Percentiles rank a stretch among this genome's conserved stretches.
Evolutionary conservation across 1,139 yeast species (phyloP).

Genomic region (Debaryomyces coudertii): DNA sequence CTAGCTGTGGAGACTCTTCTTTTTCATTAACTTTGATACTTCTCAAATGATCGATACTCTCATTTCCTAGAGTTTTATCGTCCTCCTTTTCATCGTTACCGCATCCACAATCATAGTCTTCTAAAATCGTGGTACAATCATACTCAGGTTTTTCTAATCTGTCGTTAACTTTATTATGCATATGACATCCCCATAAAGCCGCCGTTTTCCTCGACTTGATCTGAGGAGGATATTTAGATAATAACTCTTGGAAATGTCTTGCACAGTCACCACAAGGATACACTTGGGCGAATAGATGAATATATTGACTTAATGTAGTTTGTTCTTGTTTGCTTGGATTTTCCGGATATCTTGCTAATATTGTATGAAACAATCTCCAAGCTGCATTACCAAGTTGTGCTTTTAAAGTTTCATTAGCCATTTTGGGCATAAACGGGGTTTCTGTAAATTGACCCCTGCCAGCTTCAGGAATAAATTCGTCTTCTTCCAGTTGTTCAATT

Average conservation of each 20-base stretch:
- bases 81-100: constrained; percentile 66
- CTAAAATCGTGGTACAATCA: constrained; percentile 82
- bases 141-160: constrained; percentile 69
- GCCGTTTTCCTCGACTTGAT: constrained; percentile 76
- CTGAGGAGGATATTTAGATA: constrained; percentile 82
- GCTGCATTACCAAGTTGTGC: constrained; percentile 86
- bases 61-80: constrained; percentile 41
- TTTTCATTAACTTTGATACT: constrained; percentile 47
- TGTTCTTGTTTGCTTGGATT: constrained; percentile 67
- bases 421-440: constrained; percentile 81
- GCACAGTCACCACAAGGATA: constrained; percentile 97
- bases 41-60: constrained; percentile 43
- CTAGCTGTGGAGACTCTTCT: constrained; percentile 40
- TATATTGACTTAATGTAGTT: constrained; percentile 57
- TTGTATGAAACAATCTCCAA: constrained; percentile 87
- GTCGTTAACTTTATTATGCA: constrained; percentile 87
- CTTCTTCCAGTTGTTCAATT: background rate
- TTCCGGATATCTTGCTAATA: constrained; percentile 89
- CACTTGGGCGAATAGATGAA: constrained; percentile 68
- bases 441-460: constrained; percentile 31
- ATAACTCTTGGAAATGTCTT: constrained; percentile 74
- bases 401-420: constrained; percentile 64
- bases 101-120: constrained; percentile 96
- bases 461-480: background rate
- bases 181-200: constrained; percentile 93